These are phyloP conservation scores for Fusarium coicis DNA, from an alignment of 2,329 filamentous ascomycete species.

Conservation along the genomic window DNA sequence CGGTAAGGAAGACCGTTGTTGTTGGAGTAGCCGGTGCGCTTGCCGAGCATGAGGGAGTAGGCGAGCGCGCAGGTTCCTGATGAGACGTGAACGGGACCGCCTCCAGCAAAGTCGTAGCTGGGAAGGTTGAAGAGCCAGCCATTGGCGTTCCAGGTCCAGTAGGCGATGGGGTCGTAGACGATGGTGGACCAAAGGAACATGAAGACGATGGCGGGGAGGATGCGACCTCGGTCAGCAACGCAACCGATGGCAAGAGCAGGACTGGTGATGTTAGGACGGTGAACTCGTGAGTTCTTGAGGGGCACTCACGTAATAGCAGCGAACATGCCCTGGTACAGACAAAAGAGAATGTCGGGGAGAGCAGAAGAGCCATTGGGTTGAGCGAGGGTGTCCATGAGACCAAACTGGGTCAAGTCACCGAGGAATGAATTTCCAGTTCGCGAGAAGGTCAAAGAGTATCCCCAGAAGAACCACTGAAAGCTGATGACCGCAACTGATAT, in stretches of 20 bases:
- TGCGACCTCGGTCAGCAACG: slow-evolving; percentile 69
- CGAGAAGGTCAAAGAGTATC: slow-evolving; percentile 87
- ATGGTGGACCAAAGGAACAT: slow-evolving; percentile 78
- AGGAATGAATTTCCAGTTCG: slow-evolving; percentile 82
- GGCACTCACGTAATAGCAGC: slow-evolving; percentile 82
- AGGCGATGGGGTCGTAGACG: slow-evolving; percentile 78
- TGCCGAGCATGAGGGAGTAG: slow-evolving; percentile 78
- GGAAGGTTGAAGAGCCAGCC: slow-evolving; percentile 78
- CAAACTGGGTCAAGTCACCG: slow-evolving; percentile 83
- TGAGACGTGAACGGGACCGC: slow-evolving; percentile 79
- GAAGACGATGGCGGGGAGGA: slow-evolving; percentile 71
- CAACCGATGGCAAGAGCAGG: slow-evolving; percentile 69
- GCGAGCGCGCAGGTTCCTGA: slow-evolving; percentile 78
- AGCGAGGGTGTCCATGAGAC: slow-evolving; percentile 80
- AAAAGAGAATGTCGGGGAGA: slow-evolving; percentile 86
- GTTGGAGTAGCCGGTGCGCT: slow-evolving; percentile 70
- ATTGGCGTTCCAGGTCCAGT: slow-evolving; percentile 81
- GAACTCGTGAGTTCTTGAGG: neutral
- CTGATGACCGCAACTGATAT: slow-evolving; percentile 82
- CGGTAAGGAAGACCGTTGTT: slow-evolving; percentile 72
- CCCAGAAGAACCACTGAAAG: slow-evolving; percentile 98
- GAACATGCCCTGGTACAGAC: slow-evolving; percentile 90
- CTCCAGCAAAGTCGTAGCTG: slow-evolving; percentile 79
- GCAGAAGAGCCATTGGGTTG: slow-evolving; percentile 77
- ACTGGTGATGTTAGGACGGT: slow-evolving; percentile 46